phyloP scores from a whole-genome alignment of 2,329 filamentous ascomycete genomes.

The Calonectria naviculata region DNA sequence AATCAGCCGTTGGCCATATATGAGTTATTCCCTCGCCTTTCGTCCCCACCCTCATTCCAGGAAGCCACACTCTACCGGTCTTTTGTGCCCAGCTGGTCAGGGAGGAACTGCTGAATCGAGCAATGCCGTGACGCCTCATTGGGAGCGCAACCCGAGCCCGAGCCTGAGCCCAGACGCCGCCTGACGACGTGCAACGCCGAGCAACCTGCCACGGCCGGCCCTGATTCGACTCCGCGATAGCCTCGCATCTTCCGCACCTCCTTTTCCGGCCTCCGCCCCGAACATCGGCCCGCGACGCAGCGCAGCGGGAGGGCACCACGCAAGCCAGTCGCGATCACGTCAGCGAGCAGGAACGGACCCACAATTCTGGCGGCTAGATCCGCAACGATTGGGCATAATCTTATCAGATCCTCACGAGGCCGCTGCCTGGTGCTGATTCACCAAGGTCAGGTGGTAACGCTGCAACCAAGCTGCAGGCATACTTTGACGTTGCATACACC shows the following conservation, averaged over 20 bases:
- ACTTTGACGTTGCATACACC: slow-evolving; percentile 4
- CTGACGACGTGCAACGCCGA: background rate
- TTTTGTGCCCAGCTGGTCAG: background rate
- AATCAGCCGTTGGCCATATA: background rate
- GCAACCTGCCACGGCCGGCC: background rate
- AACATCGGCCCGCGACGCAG: background rate
- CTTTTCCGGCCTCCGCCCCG: background rate
- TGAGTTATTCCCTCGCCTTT: background rate
- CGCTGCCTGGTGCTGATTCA: slow-evolving; percentile 16
- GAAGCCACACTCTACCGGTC: background rate
- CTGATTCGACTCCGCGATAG: background rate
- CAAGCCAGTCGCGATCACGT: slow-evolving; percentile 7
- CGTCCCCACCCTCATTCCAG: background rate
- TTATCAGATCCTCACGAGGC: slow-evolving; percentile 37
- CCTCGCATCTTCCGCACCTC: background rate
- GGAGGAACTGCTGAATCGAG: background rate
- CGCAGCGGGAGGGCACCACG: background rate
- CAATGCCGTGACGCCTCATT: background rate
- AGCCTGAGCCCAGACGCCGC: background rate
- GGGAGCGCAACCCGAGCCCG: background rate
- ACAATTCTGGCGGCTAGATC: slow-evolving; percentile 34
- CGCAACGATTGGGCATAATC: slow-evolving; percentile 37
- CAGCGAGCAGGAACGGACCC: slow-evolving; percentile 3
- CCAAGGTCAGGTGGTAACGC: slow-evolving; percentile 1
- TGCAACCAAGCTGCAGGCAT: background rate